These are phyloP conservation scores for Claviceps paspali DNA, from an alignment of 2,329 filamentous ascomycete genomes.

Conservation along the genomic window DNA sequence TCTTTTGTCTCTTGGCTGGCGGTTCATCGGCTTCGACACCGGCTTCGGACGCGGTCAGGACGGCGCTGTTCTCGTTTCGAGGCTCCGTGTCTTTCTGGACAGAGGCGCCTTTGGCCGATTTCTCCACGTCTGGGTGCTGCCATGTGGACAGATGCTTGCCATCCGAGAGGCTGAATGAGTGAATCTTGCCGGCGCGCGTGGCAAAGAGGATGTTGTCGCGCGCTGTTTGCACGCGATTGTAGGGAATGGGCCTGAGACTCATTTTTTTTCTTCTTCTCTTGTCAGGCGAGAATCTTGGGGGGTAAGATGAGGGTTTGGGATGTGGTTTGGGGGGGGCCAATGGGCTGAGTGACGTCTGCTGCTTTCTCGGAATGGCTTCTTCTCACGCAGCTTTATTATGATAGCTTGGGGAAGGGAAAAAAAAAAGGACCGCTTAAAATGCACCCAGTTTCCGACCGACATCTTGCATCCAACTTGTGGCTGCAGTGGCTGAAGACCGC, in stretches of 20 bases:
- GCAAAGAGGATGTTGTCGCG: conserved; percentile 50
- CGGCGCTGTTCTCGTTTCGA: conserved; percentile 1
- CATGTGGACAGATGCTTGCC: conserved; percentile 47
- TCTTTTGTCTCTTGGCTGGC: conserved; percentile 22
- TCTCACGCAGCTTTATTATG: no score
- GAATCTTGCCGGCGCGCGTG: conserved; percentile 56
- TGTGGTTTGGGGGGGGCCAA: no score
- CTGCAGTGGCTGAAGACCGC: no score
- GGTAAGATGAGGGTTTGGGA: no score
- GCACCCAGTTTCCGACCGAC: no score
- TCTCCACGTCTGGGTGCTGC: conserved; percentile 32
- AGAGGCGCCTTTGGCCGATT: conserved; percentile 12
- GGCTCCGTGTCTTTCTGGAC: conserved; percentile 11
- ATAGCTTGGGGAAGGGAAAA: no score
- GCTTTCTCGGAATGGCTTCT: no score
- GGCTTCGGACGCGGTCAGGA: conserved; percentile 7
- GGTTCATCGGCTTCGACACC: conserved; percentile 15
- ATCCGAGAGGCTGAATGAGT: conserved; percentile 46
- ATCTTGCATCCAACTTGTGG: no score
- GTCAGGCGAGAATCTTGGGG: no score
- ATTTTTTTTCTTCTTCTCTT: neutral
- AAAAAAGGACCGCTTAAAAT: no score
- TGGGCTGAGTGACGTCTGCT: no score
- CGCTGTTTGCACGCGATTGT: conserved; percentile 44
- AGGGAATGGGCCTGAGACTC: conserved; percentile 30